Percentiles rank a stretch among this genome's conserved stretches.
Conservation (phyloP, 225 moss, liverwort and hornwort species). For the Pseudisothecium myosuroides region DNA sequence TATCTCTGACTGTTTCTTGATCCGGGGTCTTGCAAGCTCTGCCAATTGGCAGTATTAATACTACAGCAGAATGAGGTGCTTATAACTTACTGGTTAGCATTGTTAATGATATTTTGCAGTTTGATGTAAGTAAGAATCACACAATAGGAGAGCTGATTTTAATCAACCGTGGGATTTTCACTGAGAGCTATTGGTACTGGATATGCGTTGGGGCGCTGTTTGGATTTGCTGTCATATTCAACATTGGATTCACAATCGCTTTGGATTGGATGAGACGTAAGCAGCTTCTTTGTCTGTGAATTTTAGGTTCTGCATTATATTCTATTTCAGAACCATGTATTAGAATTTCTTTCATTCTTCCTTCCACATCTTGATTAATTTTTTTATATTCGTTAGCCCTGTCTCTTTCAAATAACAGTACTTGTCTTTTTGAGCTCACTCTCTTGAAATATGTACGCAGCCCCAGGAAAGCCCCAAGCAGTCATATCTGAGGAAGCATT, state of each 20-base stretch:
- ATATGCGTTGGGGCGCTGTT: constrained; percentile 37
- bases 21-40: background rate
- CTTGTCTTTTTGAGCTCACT: background rate
- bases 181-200: constrained; percentile 49
- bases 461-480: constrained; percentile 40
- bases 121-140: constrained; percentile 10
- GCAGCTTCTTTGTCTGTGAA: background rate
- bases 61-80: background rate
- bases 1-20: background rate
- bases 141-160: constrained; percentile 39
- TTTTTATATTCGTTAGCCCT: background rate
- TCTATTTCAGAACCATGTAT: background rate
- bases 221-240: constrained; percentile 37
- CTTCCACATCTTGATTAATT: background rate
- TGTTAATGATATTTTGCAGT: background rate
- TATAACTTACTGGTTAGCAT: background rate
- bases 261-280: constrained; percentile 38
- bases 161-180: constrained; percentile 29
- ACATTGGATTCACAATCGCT: constrained; percentile 40
- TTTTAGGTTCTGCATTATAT: background rate
- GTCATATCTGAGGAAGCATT: constrained; percentile 46
- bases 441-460: background rate
- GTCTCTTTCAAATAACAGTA: background rate
- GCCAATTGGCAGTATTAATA: background rate
- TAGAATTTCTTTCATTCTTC: background rate